Base-by-base conservation (phyloP, 176 grass and related monocot species). In the Juncus effusus region DNA sequence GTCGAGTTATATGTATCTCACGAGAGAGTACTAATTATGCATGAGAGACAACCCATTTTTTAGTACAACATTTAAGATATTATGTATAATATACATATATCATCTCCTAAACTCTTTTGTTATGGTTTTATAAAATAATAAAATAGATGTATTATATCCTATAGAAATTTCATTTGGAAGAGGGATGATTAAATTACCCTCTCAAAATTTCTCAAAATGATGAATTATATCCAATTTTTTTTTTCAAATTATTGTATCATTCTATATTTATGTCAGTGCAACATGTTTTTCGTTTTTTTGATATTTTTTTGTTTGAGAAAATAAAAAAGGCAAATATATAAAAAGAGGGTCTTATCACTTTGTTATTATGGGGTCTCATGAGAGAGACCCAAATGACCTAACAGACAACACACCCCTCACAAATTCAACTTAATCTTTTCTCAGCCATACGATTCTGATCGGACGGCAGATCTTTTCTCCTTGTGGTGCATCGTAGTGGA, bases 351-450 rank as follows among this genome's bases (percentile, higher is more conserved):
- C 69, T 60, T 55, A 72, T 72, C 68, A 72, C 37, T 42, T 59
- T 35, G 51, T 59, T 72, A 38, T 54, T 70, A 54, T 72, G 57
- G 54, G 7, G 19, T 40, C 3, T 42, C 67, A 10, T 13, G n/a
- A 70, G 3, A 70, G 67, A 56, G 53, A 70, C 67, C 38, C 51
- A 57, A 70, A 70, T 70, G 38, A 36, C 52, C 53, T 57, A 70
- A 72, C 38, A 59, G 54, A 72, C 54, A 59, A 16, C 53, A 56
- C 68, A 56, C 28, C 16, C 54, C 59, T 58, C 69, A 72, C 39
- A 58, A 47, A 36, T 53, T 44, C 54, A 72, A 45, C 39, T 38
- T 10, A 53, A 5, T 40, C 44, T 40, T 41, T 16, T 57, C 54
- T 72, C 0, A 71, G 13, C 69, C 54, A 13, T 72, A 38, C 6